Evolutionary conservation across 2,329 filamentous ascomycete genomes (phyloP), one percentile per base, ranked within the genome.

Genomic region (Capronia americana): DNA sequence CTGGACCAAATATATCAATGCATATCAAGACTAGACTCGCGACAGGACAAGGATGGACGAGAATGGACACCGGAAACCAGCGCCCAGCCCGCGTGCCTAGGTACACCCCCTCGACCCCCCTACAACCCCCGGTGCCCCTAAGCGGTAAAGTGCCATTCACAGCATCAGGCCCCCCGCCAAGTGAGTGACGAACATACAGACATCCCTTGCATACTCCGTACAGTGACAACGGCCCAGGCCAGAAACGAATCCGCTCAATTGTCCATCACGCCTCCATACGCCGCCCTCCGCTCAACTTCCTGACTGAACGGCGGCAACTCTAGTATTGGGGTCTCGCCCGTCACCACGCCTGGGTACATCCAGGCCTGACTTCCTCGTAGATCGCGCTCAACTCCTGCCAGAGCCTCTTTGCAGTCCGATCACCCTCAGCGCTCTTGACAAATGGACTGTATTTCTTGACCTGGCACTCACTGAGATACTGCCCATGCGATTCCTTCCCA

Each of bases 401-500:
- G 26, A 69, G 51, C n/a, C 59, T 63, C 12, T 41, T 14, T 3
- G 66, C 65, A 26, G 66, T 64, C 12, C 54, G 46, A 24, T 69
- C 68, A 14, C 69, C 67, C 44, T 70, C 68, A 23, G 46, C 48
- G 17, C 65, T 69, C 44, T 61, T 60, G 30, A 69, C 65, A 66
- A 70, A 70, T 5, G 38, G 38, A 44, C 63, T 68, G 41, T 64
- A 63, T 8, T 56, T 30, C 53, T 68, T 66, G 41, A 78, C 72
- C 61, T 70, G 17, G n/a, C 76, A 68, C 74, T 82, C 76, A 1
- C 71, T 75, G 71, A 85, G 74, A 66, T 83, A 85, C 61, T 79
- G 68, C 2, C 84, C 84, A 65, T 85, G 80, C 0, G 77, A 77
- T 63, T 83, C 80, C 6, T 70, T 59, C 1, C 83, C 82, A 0